Evolutionary conservation across 768 basidiomycete species (phyloP).

Genomic region (Kwoniella sp.): DNA sequence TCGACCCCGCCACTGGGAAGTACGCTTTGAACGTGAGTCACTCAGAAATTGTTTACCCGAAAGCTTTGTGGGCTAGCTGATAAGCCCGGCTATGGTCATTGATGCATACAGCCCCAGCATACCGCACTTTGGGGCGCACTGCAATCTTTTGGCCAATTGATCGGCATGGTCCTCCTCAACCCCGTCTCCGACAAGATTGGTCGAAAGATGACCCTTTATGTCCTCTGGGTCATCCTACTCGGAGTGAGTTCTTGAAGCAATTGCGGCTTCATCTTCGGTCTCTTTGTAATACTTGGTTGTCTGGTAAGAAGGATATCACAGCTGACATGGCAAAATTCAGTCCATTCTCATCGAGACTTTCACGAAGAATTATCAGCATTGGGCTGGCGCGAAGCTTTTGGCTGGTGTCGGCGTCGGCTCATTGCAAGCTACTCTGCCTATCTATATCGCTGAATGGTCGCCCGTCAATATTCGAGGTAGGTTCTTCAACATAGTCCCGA

Average conservation of each 20-base stretch:
- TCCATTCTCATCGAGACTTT: conserved; percentile 18
- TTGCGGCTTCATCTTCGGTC: too few relatives aligned
- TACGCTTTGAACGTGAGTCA: background rate
- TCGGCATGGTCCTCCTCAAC: conserved; percentile 19
- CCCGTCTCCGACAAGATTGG: conserved; percentile 15
- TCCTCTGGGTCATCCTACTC: conserved; percentile 17
- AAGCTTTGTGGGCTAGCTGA: background rate
- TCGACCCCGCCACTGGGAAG: conserved; percentile 11
- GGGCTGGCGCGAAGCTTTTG: conserved; percentile 21
- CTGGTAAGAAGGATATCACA: too few relatives aligned
- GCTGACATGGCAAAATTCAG: too few relatives aligned
- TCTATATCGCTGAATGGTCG: conserved; percentile 29
- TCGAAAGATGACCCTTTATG: conserved; percentile 13
- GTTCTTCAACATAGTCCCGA: background rate
- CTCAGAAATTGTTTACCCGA: background rate
- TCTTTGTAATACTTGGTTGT: too few relatives aligned
- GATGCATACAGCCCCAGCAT: background rate
- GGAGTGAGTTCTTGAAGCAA: too few relatives aligned
- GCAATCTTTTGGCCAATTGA: conserved; percentile 17
- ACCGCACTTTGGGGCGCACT: conserved; percentile 15
- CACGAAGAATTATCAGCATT: conserved; percentile 7
- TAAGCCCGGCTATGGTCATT: background rate
- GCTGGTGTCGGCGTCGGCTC: conserved; percentile 23
- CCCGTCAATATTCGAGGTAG: conserved; percentile 29
- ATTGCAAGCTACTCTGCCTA: conserved; percentile 24